Evolutionary conservation across 2,329 filamentous ascomycete genomes (phyloP).

Genomic region (Colletotrichum melonis): DNA sequence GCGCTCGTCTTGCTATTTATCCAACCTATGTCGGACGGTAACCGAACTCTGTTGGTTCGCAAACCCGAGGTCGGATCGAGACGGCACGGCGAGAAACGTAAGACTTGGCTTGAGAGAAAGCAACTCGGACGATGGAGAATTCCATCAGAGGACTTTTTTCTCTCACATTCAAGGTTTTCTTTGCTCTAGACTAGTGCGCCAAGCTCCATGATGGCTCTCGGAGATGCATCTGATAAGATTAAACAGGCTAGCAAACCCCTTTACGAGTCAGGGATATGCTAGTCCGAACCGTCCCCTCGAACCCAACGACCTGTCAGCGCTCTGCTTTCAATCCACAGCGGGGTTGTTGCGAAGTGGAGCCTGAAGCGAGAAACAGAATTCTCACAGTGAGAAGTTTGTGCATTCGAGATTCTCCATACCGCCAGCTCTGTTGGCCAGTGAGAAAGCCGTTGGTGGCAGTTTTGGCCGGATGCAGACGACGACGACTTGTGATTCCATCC

Average conservation of each 20-base stretch:
- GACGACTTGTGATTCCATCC: background rate
- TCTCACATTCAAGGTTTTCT: constrained; percentile 7
- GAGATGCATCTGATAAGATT: constrained; percentile 35
- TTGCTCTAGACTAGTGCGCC: constrained; percentile 10
- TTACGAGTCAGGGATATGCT: constrained; percentile 23
- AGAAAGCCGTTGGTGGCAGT: background rate
- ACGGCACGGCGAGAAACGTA: constrained; percentile 2
- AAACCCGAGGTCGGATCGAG: constrained; percentile 12
- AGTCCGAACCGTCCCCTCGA: background rate
- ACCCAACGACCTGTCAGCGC: background rate
- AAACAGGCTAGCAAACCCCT: background rate
- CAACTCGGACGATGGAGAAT: background rate
- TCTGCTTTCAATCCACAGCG: constrained; percentile 17
- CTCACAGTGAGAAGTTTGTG: background rate
- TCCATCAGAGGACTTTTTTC: constrained; percentile 3
- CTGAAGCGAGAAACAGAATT: background rate
- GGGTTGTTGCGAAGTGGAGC: constrained; percentile 27
- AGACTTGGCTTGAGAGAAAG: background rate
- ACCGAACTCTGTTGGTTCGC: background rate
- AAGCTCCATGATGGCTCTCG: constrained; percentile 10
- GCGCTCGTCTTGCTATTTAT: background rate
- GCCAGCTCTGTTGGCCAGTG: background rate
- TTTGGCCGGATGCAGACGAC: background rate
- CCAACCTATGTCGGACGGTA: background rate
- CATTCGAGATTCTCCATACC: background rate